Evolutionary conservation across 345 rosid species (phyloP), one percentile per base, ranked within the genome.

Genomic region (Citrus trifoliata): DNA sequence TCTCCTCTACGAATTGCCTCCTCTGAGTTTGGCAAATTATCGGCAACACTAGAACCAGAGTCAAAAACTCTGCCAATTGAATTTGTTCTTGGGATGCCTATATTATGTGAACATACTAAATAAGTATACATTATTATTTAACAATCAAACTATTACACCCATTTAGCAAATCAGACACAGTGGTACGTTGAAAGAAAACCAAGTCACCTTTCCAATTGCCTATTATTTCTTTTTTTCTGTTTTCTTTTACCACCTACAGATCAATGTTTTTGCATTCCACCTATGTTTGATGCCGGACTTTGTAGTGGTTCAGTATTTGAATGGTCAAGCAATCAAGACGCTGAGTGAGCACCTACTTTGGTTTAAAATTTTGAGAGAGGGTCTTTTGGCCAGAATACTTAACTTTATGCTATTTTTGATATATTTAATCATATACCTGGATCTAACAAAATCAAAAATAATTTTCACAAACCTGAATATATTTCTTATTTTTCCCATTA

Each of bases 1-100:
- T 93, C 98, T 80, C 98, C 99, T 87, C 97, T 87, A 70, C 88
- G 98, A 85, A 90, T 83, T 79, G 98, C 99, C 83, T 91, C 97
- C 85, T 96, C 97, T 22, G 98, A 89, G 86, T 90, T 90, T 72
- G 90, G 99, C 66, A 92, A 80, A 78, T 86, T 87, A 66, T 90
- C 94, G 28, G 88, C 76, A n/a, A 86, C 86, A 84, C 80, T 78
- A 76, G 92, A 88, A 73, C 89, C 93, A 77, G 84, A 76, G 76
- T 90, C 92, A 71, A 72, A 88, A 86, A 96, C 86, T 84, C 97
- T 89, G 67, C 99, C 99, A 40, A 92, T 73, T 67, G 98, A 96
- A 87, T 90, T 91, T 84, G 78, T 87, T 84, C 95, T 89, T 53
- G 96, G 92, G 79, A 93, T 88, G 71, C 97, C 99, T 91, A 80